Conservation (phyloP, 2,329 filamentous ascomycete species). For the Penicillium hesseltinei region DNA sequence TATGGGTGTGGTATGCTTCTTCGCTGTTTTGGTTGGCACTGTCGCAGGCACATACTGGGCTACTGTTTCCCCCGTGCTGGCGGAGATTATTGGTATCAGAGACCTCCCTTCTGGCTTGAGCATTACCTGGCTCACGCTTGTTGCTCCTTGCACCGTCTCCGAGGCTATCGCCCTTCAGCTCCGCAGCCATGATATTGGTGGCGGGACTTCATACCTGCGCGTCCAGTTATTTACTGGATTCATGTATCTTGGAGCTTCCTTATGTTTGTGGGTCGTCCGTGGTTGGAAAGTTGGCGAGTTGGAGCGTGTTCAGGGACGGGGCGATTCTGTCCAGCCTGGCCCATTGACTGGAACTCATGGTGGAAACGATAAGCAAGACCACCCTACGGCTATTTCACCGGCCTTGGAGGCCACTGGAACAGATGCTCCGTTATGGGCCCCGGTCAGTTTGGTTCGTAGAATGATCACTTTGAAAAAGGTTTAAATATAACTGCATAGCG, state of each 20-base stretch:
- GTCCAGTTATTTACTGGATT: constrained; percentile 58
- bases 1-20: constrained; percentile 59
- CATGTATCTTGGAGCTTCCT: constrained; percentile 58
- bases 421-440: constrained; percentile 27
- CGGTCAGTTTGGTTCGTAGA: constrained; percentile 26
- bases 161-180: constrained; percentile 62
- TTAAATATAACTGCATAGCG: constrained; percentile 11
- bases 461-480: constrained; percentile 35
- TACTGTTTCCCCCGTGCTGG: constrained; percentile 58
- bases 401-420: background rate
- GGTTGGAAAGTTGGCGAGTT: constrained; percentile 42
- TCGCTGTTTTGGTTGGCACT: constrained; percentile 57
- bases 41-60: constrained; percentile 62
- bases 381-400: constrained; percentile 4
- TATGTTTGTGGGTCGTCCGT: constrained; percentile 46
- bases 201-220: constrained; percentile 36
- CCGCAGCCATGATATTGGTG: constrained; percentile 37
- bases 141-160: constrained; percentile 49
- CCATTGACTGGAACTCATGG: constrained; percentile 16
- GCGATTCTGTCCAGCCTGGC: constrained; percentile 9
- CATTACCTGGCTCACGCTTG: constrained; percentile 59
- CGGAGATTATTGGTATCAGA: constrained; percentile 60
- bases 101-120: constrained; percentile 58
- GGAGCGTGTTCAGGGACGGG: constrained; percentile 13
- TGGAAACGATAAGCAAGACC: constrained; percentile 13